A percentile compares a stretch with the other conserved stretches of the same genome.
phyloP scores from a whole-genome alignment of 2,329 filamentous ascomycete genomes.

The Fusarium mangiferae region DNA sequence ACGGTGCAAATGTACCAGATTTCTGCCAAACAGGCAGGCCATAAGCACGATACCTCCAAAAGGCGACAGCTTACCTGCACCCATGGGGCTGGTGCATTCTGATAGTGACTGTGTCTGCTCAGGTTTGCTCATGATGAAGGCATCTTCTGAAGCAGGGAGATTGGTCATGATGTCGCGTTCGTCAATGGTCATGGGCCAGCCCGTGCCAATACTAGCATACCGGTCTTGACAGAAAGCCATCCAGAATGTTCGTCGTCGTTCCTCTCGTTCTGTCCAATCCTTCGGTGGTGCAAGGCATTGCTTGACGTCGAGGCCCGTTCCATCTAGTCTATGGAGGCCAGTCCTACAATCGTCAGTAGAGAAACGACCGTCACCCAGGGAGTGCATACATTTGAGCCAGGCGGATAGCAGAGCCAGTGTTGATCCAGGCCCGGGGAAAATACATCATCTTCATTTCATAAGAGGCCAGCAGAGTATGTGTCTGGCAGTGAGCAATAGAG shows the following conservation, averaged over 20 bases:
- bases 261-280: slow-evolving; percentile 95
- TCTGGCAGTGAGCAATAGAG: slow-evolving; percentile 85
- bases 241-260: slow-evolving; percentile 93
- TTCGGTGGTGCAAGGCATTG: slow-evolving; percentile 86
- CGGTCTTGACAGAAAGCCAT: slow-evolving; percentile 90
- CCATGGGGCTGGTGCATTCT: slow-evolving; percentile 75
- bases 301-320: slow-evolving; percentile 86
- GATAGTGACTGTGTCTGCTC: slow-evolving; percentile 76
- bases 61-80: slow-evolving; percentile 78
- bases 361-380: background rate
- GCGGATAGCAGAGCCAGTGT: slow-evolving; percentile 82
- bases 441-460: slow-evolving; percentile 99
- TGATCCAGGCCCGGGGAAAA: slow-evolving; percentile 96
- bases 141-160: slow-evolving; percentile 84
- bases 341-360: slow-evolving; percentile 71
- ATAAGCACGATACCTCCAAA: slow-evolving; percentile 85
- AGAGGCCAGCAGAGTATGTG: slow-evolving; percentile 79
- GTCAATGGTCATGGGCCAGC: slow-evolving; percentile 95
- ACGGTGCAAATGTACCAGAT: slow-evolving; percentile 89
- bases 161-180: slow-evolving; percentile 91
- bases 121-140: slow-evolving; percentile 82
- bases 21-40: slow-evolving; percentile 90
- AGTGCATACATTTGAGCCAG: slow-evolving; percentile 79
- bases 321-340: slow-evolving; percentile 88
- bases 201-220: slow-evolving; percentile 94